A percentile compares a stretch with the other conserved stretches of the same genome.
phyloP scores from a whole-genome alignment of 306 rosid species.

The Mimosa pudica region DNA sequence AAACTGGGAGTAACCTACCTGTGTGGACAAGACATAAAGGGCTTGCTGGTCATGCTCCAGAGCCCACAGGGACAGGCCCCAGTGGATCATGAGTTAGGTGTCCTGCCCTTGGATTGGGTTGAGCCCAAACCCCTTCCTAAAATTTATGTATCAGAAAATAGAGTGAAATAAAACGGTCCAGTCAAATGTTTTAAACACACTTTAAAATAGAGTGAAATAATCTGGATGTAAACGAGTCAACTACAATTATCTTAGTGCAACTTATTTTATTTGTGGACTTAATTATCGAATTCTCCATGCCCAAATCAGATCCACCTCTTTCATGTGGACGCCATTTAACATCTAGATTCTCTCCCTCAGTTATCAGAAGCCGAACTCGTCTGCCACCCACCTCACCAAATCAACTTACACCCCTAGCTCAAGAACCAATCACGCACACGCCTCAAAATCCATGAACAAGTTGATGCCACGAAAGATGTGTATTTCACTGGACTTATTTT shows the following conservation, averaged over 20 bases:
- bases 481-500: too few relatives aligned
- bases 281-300: conserved; percentile 20
- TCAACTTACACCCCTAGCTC: not conserved
- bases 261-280: not conserved
- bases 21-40: too few relatives aligned
- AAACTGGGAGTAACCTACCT: too few relatives aligned
- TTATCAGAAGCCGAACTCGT: conserved; percentile 1
- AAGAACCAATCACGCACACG: conserved; percentile 9
- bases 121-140: too few relatives aligned
- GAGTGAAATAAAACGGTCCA: too few relatives aligned
- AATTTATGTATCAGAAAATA: too few relatives aligned
- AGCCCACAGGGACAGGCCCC: too few relatives aligned
- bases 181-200: not conserved
- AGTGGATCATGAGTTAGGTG: too few relatives aligned
- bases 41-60: too few relatives aligned
- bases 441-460: not conserved
- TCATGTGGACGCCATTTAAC: conserved; percentile 48
- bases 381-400: not conserved
- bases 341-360: not conserved
- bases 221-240: not conserved
- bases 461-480: too few relatives aligned
- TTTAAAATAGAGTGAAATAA: not conserved
- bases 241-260: not conserved
- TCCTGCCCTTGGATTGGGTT: too few relatives aligned
- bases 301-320: conserved; percentile 19